These are phyloP conservation scores for Magnusiomyces ingens DNA, from an alignment of 1,139 yeast genomes.

Conservation along the genomic window DNA sequence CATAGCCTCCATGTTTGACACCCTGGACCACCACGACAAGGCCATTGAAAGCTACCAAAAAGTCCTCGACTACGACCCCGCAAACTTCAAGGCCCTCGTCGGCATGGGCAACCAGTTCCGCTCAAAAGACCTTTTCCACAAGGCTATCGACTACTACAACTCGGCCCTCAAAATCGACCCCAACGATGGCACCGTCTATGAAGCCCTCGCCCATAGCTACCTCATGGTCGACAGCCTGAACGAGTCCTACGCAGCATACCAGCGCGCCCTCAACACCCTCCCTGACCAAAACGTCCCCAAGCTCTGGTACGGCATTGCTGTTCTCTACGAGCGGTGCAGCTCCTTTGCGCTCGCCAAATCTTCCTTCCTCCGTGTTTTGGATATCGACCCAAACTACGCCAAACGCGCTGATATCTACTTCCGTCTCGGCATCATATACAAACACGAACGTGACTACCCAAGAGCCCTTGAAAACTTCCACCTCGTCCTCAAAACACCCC, in stretches of 20 bases:
- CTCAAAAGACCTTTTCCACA: conserved; percentile 80
- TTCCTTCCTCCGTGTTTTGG: conserved; percentile 91
- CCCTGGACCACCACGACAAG: conserved; percentile 79
- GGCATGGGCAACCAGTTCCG: conserved; percentile 85
- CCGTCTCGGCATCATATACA: conserved; percentile 90
- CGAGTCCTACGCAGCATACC: conserved; percentile 93
- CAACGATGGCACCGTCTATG: conserved; percentile 96
- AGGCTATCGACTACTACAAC: conserved; percentile 91
- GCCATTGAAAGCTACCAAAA: conserved; percentile 86
- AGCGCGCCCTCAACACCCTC: conserved; percentile 84
- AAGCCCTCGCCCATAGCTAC: conserved; percentile 91
- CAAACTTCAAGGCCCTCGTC: conserved; percentile 75
- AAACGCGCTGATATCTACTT: conserved; percentile 94
- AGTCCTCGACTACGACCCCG: conserved; percentile 79
- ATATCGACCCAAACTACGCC: conserved; percentile 91
- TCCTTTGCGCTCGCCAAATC: conserved; percentile 96
- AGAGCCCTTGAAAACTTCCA: conserved; percentile 91
- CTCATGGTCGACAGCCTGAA: conserved; percentile 93
- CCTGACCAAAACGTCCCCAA: conserved; percentile 94
- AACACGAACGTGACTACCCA: conserved; percentile 82
- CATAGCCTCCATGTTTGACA: conserved; percentile 79
- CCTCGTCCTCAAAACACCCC: conserved; percentile 84
- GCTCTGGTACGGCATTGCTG: conserved; percentile 98
- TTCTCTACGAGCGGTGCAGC: conserved; percentile 93
- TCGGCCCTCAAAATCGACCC: conserved; percentile 76